Conservation (phyloP, 495 filamentous ascomycete genomes). For the Trichoderma asperelloides region DNA sequence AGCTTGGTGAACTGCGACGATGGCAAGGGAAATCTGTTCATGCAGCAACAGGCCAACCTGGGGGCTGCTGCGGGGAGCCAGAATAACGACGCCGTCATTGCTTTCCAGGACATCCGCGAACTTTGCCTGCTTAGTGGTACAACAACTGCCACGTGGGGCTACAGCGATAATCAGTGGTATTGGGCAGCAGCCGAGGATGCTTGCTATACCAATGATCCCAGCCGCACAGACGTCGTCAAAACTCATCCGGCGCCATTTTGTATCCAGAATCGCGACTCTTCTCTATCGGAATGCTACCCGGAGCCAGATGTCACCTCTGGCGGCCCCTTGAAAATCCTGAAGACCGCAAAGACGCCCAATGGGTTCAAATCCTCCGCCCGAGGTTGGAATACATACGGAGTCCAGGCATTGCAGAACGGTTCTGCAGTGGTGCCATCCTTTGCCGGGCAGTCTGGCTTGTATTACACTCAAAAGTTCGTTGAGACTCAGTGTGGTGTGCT, state of each 20-base stretch:
- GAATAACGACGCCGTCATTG: constrained; percentile 13
- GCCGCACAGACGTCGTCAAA: constrained; percentile 9
- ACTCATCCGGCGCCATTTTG: constrained; percentile 12
- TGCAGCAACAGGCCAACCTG: constrained; percentile 14
- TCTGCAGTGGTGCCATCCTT: constrained; percentile 13
- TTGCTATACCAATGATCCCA: constrained; percentile 13
- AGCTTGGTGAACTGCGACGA: constrained; percentile 14
- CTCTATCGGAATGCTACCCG: constrained; percentile 12
- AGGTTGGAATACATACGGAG: constrained; percentile 10
- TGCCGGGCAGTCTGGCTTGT: constrained; percentile 11
- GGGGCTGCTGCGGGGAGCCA: neutral
- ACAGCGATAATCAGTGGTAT: constrained; percentile 14
- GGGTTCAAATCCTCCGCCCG: constrained; percentile 7
- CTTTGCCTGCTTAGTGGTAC: constrained; percentile 14
- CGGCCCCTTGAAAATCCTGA: constrained; percentile 12
- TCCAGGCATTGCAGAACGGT: constrained; percentile 9
- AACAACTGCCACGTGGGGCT: constrained; percentile 14
- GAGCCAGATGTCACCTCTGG: constrained; percentile 8
- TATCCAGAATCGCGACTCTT: constrained; percentile 13
- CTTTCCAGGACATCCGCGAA: constrained; percentile 15
- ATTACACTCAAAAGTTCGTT: constrained; percentile 17
- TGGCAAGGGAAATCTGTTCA: constrained; percentile 11
- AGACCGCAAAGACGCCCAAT: constrained; percentile 11
- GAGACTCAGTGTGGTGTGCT: constrained; percentile 17
- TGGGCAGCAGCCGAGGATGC: constrained; percentile 14